These are phyloP conservation scores for Penicillium riverlandense DNA, from an alignment of 495 filamentous ascomycete species.

Conservation along the genomic window DNA sequence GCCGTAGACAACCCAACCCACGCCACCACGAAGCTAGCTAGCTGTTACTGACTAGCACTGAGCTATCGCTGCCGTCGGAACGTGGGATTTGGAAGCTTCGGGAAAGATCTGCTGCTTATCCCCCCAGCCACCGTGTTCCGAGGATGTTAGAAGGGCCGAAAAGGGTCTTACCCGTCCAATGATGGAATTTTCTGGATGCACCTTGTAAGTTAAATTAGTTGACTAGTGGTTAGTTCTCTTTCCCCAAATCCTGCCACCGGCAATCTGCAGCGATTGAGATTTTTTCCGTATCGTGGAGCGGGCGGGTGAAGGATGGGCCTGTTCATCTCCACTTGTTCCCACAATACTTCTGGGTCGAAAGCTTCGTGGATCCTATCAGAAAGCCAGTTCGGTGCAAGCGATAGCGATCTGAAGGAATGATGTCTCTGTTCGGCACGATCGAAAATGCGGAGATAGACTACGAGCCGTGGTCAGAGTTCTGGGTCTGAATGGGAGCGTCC, in stretches of 20 bases:
- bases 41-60: no score
- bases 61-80: neutral
- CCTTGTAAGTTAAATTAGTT: no score
- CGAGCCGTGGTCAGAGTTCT: neutral
- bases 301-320: no score
- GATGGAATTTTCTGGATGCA: slow-evolving; percentile 12
- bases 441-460: slow-evolving; percentile 3
- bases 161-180: neutral
- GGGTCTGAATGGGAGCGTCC: no score
- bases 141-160: neutral
- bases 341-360: neutral
- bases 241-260: no score
- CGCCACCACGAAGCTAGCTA: neutral
- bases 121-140: neutral
- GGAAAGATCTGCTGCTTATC: slow-evolving; percentile 17
- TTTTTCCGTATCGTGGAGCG: no score
- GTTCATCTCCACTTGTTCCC: slow-evolving; percentile 1
- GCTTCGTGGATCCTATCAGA: neutral
- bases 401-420: neutral
- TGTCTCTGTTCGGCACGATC: neutral
- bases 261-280: no score
- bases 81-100: slow-evolving; percentile 4
- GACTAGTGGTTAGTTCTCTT: no score
- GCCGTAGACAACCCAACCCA: slow-evolving; percentile 3
- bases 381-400: neutral